A percentile compares a stretch with the other conserved stretches of the same genome.
phyloP scores from a whole-genome alignment of 495 filamentous ascomycete genomes.

The Annulohypoxylon bovei region DNA sequence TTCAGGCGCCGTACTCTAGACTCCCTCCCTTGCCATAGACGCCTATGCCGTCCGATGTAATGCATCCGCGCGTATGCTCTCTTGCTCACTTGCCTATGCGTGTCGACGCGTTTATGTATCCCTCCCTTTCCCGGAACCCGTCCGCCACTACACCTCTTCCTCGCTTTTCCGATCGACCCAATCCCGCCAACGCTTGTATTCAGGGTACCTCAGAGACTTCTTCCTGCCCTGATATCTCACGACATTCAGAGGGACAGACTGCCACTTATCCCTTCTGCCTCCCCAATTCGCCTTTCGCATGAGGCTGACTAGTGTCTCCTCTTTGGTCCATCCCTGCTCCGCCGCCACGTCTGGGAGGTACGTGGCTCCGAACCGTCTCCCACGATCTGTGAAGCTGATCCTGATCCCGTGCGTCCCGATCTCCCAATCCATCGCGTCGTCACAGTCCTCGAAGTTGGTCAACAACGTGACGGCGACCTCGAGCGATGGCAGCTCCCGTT shows the following conservation, averaged over 20 bases:
- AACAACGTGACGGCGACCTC: conserved; percentile 78
- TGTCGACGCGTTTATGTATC: too few species aligned
- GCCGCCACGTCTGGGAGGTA: conserved; percentile 92
- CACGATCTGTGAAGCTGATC: conserved; percentile 76
- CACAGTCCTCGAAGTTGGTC: conserved; percentile 77
- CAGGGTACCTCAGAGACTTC: conserved; percentile 72
- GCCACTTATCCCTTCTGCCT: conserved; percentile 75
- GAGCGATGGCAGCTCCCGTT: conserved; percentile 72
- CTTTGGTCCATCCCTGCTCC: conserved; percentile 96
- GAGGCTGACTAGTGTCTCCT: conserved; percentile 86
- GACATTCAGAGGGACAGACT: conserved; percentile 75
- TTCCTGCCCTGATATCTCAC: conserved; percentile 84
- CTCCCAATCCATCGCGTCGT: conserved; percentile 82
- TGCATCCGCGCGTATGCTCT: background rate
- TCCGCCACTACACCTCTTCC: conserved; percentile 13
- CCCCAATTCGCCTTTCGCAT: conserved; percentile 96
- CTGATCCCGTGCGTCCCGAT: conserved; percentile 86
- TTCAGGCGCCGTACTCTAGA: conserved; percentile 29
- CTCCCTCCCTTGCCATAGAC: conserved; percentile 19
- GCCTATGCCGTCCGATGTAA: conserved; percentile 16
- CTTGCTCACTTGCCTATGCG: background rate
- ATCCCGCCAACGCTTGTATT: conserved; percentile 79
- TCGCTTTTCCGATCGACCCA: conserved; percentile 64
- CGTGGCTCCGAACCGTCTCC: conserved; percentile 77
- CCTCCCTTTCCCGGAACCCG: background rate